Conservation (phyloP, 768 basidiomycete species). For the Trametes coccinea region DNA sequence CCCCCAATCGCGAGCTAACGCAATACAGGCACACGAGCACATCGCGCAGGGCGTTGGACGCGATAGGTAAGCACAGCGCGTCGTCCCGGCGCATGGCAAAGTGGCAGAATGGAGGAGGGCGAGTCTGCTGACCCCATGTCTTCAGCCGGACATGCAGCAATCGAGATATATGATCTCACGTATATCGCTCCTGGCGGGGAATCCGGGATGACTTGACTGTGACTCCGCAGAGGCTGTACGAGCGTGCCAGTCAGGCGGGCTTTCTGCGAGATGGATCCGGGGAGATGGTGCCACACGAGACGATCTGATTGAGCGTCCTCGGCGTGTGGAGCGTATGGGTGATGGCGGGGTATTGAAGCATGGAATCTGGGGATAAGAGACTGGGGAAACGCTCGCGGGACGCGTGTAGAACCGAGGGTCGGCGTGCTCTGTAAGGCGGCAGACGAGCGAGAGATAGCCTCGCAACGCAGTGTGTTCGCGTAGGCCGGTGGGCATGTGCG, state of each 20-base stretch:
- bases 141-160: conserved; percentile 72
- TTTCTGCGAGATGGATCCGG: neutral
- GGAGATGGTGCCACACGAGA: neutral
- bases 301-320: conserved; percentile 1
- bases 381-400: neutral
- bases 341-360: neutral
- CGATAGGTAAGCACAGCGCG: conserved; percentile 10
- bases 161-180: conserved; percentile 42
- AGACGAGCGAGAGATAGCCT: conserved; percentile 30
- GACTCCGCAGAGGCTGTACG: conserved; percentile 58
- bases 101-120: conserved; percentile 6
- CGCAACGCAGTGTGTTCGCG: conserved; percentile 31
- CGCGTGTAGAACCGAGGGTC: conserved; percentile 22
- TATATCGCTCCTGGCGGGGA: no score
- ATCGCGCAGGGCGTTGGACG: neutral
- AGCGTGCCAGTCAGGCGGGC: no score
- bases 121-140: conserved; percentile 62
- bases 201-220: conserved; percentile 38
- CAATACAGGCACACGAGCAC: conserved; percentile 8
- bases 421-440: conserved; percentile 7
- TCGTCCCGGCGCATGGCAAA: neutral
- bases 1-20: conserved; percentile 7
- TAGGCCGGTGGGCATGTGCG: neutral
- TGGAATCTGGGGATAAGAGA: neutral
- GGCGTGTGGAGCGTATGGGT: neutral